phyloP scores from a whole-genome alignment of 331 rosid species.

The Telfairia occidentalis region DNA sequence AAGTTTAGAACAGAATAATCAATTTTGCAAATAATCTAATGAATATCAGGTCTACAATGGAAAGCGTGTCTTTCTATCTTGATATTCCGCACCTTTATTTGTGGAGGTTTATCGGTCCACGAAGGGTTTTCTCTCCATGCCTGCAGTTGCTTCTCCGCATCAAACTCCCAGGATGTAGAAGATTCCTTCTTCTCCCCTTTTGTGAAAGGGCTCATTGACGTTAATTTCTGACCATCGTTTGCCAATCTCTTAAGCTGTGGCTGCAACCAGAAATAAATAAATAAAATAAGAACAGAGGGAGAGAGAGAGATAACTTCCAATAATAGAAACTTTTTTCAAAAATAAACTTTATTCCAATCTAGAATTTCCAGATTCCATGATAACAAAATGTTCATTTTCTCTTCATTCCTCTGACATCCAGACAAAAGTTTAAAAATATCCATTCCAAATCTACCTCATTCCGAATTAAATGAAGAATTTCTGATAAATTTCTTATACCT shows the following conservation, averaged over 20 bases:
- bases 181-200: slow-evolving; percentile 21
- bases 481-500: too few relatives aligned
- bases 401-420: neutral
- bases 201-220: slow-evolving; percentile 21
- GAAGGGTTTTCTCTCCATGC: slow-evolving; percentile 84
- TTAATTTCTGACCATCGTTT: slow-evolving; percentile 28
- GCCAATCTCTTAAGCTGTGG: slow-evolving; percentile 53
- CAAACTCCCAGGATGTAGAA: slow-evolving; percentile 44
- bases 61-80: slow-evolving; percentile 11
- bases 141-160: slow-evolving; percentile 62
- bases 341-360: neutral
- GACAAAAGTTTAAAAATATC: neutral
- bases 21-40: neutral
- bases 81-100: slow-evolving; percentile 48
- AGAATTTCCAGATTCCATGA: neutral
- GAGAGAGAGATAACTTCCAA: neutral
- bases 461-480: too few relatives aligned
- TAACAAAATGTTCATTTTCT: neutral
- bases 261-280: slow-evolving; percentile 24
- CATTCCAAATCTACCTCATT: neutral
- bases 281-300: neutral
- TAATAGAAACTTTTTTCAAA: neutral
- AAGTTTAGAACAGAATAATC: neutral
- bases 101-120: slow-evolving; percentile 64
- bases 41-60: neutral